Base-by-base conservation (phyloP, 768 basidiomycete species). In the Suillus americanus region DNA sequence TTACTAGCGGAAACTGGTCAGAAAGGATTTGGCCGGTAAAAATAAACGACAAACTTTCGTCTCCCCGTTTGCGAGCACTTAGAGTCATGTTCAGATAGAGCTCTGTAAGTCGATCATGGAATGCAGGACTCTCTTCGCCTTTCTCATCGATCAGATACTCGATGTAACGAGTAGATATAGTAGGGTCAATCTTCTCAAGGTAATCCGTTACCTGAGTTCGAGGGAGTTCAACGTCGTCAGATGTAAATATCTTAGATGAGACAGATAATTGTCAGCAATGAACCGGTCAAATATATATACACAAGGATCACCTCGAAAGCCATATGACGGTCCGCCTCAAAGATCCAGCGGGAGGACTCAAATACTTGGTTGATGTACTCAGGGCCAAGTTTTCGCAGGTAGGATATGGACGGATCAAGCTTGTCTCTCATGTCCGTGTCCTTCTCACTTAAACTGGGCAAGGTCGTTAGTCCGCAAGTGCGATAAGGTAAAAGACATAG, bases 191-290 rank as follows among this genome's bases (percentile, higher is more conserved):
- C 35, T 79, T 79, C 66, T 94, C 90, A 28, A 99, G 83, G 74
- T 89, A 95, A 64, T 89, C 83, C 13, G 89, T 87, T 4, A 97
- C 94, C 0, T 81, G 82, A 38, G 84, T 81, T 3, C 89, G 85
- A 25, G 97, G 95, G 20, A 99, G 83, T 64, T 97, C 95, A 8
- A 91, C 91, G 64, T 98, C 95, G 71, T 98, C 97, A 0, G 96
- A 95, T 3, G 90, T 94, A 72, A 99, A 99, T 48, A 99, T 94
- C 95, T 97, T 12, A 25, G 3, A 43, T 61, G 38, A 61, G 46
- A 55, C 38, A 33, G 12, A 20, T 46, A 20, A 53, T 6, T 3
- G 45, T 16, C 61, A 28, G 23, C 51, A 45, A 30, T 1, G 33
- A 30, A 13, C 16, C 48, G 7, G 45, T 53, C 40, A 8, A 5